Percentiles rank a stretch among this genome's conserved stretches.
These are phyloP conservation scores for Apiotrichum gracile DNA, from an alignment of 1,284 basidiomycete species.

Conservation along the genomic window DNA sequence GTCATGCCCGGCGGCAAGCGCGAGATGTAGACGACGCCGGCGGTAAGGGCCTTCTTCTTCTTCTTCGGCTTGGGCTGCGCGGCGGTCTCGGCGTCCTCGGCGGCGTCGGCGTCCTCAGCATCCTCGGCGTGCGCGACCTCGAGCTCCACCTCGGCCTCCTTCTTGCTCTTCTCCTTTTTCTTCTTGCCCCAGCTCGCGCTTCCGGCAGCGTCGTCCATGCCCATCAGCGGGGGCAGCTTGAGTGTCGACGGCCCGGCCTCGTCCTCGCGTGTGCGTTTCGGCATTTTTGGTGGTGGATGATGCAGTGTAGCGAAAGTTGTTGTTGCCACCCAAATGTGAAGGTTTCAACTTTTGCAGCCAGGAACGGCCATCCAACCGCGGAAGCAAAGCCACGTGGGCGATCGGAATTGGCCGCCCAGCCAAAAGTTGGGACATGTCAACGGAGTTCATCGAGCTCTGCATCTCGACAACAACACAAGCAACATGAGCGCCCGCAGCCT, in stretches of 20 bases:
- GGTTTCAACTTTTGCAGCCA: conserved; percentile 1
- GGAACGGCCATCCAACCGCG: not conserved
- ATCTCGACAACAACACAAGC: not conserved
- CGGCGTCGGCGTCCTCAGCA: not conserved
- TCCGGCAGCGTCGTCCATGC: conserved; percentile 1
- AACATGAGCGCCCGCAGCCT: not conserved
- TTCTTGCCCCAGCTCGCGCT: not conserved
- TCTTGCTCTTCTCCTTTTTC: not conserved
- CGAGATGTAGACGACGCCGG: conserved; percentile 90
- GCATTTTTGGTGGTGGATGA: not conserved
- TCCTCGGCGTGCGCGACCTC: not conserved
- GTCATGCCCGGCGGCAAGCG: conserved; percentile 98
- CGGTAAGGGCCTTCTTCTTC: conserved; percentile 27
- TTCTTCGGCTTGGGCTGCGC: conserved; percentile 12
- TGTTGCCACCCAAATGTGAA: not conserved
- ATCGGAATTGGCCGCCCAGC: too few species aligned
- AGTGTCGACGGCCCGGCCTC: not conserved
- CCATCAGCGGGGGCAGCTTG: not conserved
- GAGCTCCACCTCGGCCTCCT: not conserved
- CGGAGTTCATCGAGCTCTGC: not conserved
- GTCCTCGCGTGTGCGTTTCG: not conserved
- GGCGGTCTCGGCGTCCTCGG: not conserved
- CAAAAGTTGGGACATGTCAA: not conserved
- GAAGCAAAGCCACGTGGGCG: not conserved
- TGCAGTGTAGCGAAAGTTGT: not conserved